Percentiles rank a stretch among this genome's conserved stretches.
Conservation (phyloP, 257 asterid species). For the Knoxia roxburghii region DNA sequence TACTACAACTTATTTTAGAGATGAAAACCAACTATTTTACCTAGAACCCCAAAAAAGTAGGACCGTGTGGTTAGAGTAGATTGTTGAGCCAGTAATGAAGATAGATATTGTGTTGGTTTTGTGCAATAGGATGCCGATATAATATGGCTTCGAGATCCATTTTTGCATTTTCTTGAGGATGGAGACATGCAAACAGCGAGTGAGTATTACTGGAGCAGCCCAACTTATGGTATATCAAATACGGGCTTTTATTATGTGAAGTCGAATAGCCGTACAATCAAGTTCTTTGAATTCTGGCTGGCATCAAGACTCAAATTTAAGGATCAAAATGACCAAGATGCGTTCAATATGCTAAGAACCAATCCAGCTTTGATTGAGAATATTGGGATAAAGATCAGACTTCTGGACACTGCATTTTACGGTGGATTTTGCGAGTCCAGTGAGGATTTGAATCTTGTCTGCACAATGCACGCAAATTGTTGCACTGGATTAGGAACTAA, state of each 20-base stretch:
- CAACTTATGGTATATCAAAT: background rate
- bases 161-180: background rate
- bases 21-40: too few relatives aligned
- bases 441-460: background rate
- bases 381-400: too few relatives aligned
- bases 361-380: background rate
- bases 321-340: background rate
- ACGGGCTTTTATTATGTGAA: background rate
- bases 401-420: background rate
- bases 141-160: background rate
- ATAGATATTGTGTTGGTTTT: background rate
- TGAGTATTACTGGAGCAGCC: background rate
- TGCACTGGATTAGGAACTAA: background rate
- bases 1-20: too few relatives aligned
- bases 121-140: background rate
- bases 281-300: background rate
- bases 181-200: background rate
- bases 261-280: background rate
- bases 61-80: too few relatives aligned
- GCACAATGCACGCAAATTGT: background rate
- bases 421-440: background rate
- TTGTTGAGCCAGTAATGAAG: too few relatives aligned
- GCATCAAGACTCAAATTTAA: background rate
- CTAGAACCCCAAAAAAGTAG: too few relatives aligned
- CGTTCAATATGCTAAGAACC: background rate